Conservation (phyloP, 768 basidiomycete species). For the Clathrus columnatus region DNA sequence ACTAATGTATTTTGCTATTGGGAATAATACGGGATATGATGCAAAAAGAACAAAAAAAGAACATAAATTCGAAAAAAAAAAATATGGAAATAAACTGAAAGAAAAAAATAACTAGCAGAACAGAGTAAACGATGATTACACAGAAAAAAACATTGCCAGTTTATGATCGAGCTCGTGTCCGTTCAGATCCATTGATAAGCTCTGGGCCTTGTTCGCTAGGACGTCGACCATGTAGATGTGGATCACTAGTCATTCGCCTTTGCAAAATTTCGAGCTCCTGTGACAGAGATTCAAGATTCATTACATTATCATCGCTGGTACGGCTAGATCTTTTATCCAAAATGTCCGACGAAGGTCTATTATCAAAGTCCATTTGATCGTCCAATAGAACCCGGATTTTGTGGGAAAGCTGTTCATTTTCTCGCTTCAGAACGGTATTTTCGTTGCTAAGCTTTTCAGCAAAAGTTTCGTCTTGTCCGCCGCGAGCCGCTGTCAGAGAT, state of each 20-base stretch:
- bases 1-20: slow-evolving; percentile 7
- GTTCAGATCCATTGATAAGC: slow-evolving; percentile 38
- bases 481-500: slow-evolving; percentile 64
- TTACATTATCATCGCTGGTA: slow-evolving; percentile 74
- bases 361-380: slow-evolving; percentile 66
- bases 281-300: slow-evolving; percentile 69
- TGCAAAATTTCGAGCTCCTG: slow-evolving; percentile 84
- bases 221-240: slow-evolving; percentile 47
- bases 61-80: slow-evolving; percentile 3
- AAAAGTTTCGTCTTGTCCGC: slow-evolving; percentile 66
- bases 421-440: slow-evolving; percentile 67
- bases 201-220: slow-evolving; percentile 64
- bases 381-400: slow-evolving; percentile 86
- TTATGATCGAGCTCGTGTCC: slow-evolving; percentile 51
- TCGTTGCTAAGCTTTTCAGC: slow-evolving; percentile 78
- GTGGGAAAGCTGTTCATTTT: slow-evolving; percentile 85
- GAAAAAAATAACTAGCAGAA: background rate
- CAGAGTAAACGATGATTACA: slow-evolving; percentile 4
- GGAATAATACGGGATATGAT: slow-evolving; percentile 16
- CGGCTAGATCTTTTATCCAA: slow-evolving; percentile 55
- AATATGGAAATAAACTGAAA: slow-evolving; percentile 1
- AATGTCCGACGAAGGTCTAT: slow-evolving; percentile 51
- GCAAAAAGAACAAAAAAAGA: slow-evolving; percentile 20
- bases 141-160: slow-evolving; percentile 13
- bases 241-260: slow-evolving; percentile 72